Evolutionary conservation across 208 protist species (phyloP), one percentile per base, ranked within the genome.

Genomic region (Spironucleus salmonicida): DNA sequence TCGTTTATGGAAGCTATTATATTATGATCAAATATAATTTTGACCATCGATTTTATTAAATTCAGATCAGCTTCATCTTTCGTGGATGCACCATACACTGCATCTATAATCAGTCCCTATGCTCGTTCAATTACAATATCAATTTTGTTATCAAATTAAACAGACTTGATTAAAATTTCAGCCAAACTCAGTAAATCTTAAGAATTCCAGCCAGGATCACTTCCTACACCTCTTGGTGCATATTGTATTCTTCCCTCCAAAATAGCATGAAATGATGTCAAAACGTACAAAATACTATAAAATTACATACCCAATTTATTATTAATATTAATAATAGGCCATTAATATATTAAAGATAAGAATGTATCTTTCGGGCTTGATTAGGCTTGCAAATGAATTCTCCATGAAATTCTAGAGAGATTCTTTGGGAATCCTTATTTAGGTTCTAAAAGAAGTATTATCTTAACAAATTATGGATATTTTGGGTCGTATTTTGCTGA

Each of bases 361-460:
- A n/a, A n/a, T n/a, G n/a, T n/a, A n/a, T n/a, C n/a, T n/a, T n/a
- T n/a, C n/a, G n/a, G n/a, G n/a, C n/a, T n/a, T n/a, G n/a, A n/a
- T n/a, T n/a, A n/a, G n/a, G n/a, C 2, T 49, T 30, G 26, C 32
- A 71, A 38, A 49, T 35, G 45, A 32, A 71, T 45, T 29, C 64
- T n/a, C 64, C 64, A 71, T 15, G 34, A 9, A 19, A 71, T 45
- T 38, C 64, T n/a, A 35, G 26, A 29, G 4, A 71, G 38, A 49
- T 35, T 42, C 7, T 11, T 11, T 49, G 64, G 64, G 27, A 71
- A 42, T 7, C 45, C 23, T 45, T n/a, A 15, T 35, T 71, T 71
- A 7, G 64, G 64, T 45, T 71, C 64, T 15, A 71, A n/a, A 71
- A 71, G 64, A 27, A 71, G 34, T n/a, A 71, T 45, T 2, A 71